Evolutionary conservation across 441 rosid genomes (phyloP).

Genomic region (Euphorbia celastroides): DNA sequence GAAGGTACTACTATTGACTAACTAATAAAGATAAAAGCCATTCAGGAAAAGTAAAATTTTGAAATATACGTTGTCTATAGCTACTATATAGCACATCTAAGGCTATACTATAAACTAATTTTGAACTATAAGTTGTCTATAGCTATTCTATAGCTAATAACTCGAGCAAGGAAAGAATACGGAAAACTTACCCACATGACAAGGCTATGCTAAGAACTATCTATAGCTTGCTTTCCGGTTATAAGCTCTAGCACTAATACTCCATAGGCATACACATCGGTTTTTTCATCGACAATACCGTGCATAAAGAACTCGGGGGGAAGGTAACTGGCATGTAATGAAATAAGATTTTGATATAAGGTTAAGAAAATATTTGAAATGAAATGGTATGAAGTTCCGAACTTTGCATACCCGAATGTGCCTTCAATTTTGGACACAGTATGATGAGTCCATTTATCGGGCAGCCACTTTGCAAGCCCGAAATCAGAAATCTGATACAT

Average conservation of each 20-base stretch:
- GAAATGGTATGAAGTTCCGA: slow-evolving; percentile 6
- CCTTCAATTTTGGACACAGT: slow-evolving; percentile 75
- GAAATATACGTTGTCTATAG: no score
- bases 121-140: no score
- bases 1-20: neutral
- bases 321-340: no score
- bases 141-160: no score
- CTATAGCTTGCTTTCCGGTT: slow-evolving; percentile 77
- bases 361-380: slow-evolving; percentile 12
- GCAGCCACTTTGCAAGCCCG: slow-evolving; percentile 90
- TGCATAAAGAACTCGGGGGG: no score
- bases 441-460: slow-evolving; percentile 92
- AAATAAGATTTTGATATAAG: no score
- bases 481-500: slow-evolving; percentile 89
- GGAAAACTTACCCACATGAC: slow-evolving; percentile 67
- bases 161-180: no score
- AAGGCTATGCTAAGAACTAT: slow-evolving; percentile 72
- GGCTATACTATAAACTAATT: no score
- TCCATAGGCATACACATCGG: slow-evolving; percentile 85
- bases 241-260: slow-evolving; percentile 76
- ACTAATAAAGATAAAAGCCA: no score
- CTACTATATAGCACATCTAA: no score
- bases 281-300: slow-evolving; percentile 76
- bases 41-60: no score
- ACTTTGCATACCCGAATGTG: slow-evolving; percentile 73